Conservation (phyloP, 805 yeast species). For the Spathaspora passalidarum region DNA sequence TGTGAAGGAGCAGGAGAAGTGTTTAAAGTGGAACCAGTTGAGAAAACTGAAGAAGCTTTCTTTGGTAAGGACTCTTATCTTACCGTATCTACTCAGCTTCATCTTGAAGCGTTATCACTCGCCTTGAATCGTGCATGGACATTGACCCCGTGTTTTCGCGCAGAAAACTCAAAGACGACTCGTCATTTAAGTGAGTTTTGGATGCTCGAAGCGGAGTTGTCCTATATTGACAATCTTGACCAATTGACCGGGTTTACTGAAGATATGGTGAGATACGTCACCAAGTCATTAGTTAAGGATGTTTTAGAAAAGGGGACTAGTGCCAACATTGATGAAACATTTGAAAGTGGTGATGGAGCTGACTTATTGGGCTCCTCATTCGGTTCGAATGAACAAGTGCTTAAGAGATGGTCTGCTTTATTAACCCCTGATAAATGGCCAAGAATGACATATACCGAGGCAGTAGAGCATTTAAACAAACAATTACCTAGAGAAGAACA, state of each 20-base stretch:
- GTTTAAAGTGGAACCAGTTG: constrained; percentile 51
- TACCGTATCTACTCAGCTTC: constrained; percentile 91
- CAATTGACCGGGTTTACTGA: constrained; percentile 70
- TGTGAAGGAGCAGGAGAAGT: constrained; percentile 98
- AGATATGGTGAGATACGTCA: constrained; percentile 57
- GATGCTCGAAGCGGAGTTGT: constrained; percentile 94
- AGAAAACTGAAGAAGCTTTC: constrained; percentile 15
- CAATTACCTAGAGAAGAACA: constrained; percentile 10
- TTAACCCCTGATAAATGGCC: constrained; percentile 53
- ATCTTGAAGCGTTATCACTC: constrained; percentile 74
- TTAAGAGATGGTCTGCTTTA: constrained; percentile 60
- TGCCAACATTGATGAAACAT: not conserved
- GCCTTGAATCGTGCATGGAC: constrained; percentile 85
- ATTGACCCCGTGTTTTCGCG: constrained; percentile 87
- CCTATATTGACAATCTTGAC: constrained; percentile 55
- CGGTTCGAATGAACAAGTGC: constrained; percentile 33
- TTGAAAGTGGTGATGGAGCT: constrained; percentile 7
- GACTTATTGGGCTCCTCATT: constrained; percentile 38
- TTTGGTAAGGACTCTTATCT: constrained; percentile 69
- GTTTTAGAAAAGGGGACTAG: constrained; percentile 10
- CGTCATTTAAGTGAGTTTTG: constrained; percentile 93
- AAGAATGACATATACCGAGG: constrained; percentile 71
- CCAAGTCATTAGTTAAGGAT: constrained; percentile 12
- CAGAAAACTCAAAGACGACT: constrained; percentile 87
- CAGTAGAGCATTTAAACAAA: constrained; percentile 49